phyloP scores from a whole-genome alignment of 2,329 filamentous ascomycete species.

The Periconia sp. region DNA sequence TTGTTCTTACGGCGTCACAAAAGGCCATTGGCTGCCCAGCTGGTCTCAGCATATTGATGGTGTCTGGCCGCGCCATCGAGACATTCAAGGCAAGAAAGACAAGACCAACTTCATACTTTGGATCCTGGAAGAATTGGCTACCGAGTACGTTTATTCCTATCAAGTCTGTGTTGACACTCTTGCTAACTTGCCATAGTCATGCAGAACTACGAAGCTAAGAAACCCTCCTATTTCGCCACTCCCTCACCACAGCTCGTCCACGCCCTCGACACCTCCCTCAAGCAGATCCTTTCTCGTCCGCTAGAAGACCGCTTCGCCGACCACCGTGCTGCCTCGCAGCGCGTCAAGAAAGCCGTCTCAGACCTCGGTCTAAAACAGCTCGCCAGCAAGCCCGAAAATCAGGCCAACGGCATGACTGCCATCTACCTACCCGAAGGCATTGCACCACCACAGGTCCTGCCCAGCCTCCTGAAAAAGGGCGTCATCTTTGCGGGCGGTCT shows the following conservation, averaged over 20 bases:
- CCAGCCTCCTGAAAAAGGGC: slow-evolving; percentile 82
- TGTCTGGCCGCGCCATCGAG: slow-evolving; percentile 85
- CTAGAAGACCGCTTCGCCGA: slow-evolving; percentile 81
- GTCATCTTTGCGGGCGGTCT: slow-evolving; percentile 94
- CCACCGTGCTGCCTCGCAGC: slow-evolving; percentile 80
- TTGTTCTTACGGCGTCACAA: slow-evolving; percentile 90
- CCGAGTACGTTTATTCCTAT: slow-evolving; percentile 69
- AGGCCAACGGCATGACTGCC: slow-evolving; percentile 97
- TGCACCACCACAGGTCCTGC: slow-evolving; percentile 80
- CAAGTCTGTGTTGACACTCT: not conserved
- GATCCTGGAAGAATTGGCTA: slow-evolving; percentile 95
- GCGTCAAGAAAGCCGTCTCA: slow-evolving; percentile 81
- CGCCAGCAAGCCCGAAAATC: slow-evolving; percentile 82
- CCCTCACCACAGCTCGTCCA: slow-evolving; percentile 93
- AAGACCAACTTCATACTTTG: slow-evolving; percentile 88
- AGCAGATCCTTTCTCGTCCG: slow-evolving; percentile 81
- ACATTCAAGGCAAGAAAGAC: slow-evolving; percentile 80
- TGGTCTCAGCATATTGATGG: slow-evolving; percentile 92
- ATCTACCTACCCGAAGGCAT: slow-evolving; percentile 91
- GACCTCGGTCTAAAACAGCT: slow-evolving; percentile 88
- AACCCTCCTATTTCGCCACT: slow-evolving; percentile 97
- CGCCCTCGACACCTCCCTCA: slow-evolving; percentile 87
- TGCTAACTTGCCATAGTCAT: slow-evolving; percentile 67
- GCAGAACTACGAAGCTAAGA: slow-evolving; percentile 98
- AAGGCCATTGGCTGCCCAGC: slow-evolving; percentile 97